Evolutionary conservation across 305 asterid species (phyloP), one percentile per base, ranked within the genome.

Genomic region (Fraxinus sp.): DNA sequence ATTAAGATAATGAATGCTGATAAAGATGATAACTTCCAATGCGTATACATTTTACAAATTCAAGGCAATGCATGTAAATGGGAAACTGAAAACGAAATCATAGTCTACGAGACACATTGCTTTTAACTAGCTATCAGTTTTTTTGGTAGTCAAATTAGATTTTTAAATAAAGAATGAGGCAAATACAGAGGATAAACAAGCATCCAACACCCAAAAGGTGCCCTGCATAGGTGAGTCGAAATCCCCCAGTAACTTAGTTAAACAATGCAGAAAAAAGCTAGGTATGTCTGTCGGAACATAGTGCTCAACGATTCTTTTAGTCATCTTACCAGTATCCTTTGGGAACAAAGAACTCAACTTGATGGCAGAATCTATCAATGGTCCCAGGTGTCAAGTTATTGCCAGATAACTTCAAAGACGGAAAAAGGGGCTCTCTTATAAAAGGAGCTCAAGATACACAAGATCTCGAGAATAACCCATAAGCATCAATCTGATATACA

Each of bases 1-100:
- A 81, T 77, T 79, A 70, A 41, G 37, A 46, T 30, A 81, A 30
- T 24, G 14, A 80, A 43, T 64, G 72, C 4, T 62, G 72, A 59
- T 59, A 59, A 66, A 39, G 28, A 68, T 20, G 59, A 68, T 18
- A 75, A 52, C 66, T 7, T 79, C 64, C 64, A 39, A 33, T 39
- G 24, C 18, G 16, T n/a, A 26, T 77, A 46, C n/a, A 28, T 32
- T 77, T 49, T 30, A 46, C 26, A 49, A 77, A 77, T 28, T 43
- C 39, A 46, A 46, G 68, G 26, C 32, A 76, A 66, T 64, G 77
- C 39, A 33, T 33, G 43, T 24, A 33, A 37, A 64, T 20, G 59
- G 4, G 32, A 75, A 46, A 7, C n/a, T 0, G 35, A 20, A 32
- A 35, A 35, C 1, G 32, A 20, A 24, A 75, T 75, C 59, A 49